Evolutionary conservation across 177 flowering plant genomes (phyloP), one percentile per base, ranked within the genome.

Genomic region (Telopea speciosissima): DNA sequence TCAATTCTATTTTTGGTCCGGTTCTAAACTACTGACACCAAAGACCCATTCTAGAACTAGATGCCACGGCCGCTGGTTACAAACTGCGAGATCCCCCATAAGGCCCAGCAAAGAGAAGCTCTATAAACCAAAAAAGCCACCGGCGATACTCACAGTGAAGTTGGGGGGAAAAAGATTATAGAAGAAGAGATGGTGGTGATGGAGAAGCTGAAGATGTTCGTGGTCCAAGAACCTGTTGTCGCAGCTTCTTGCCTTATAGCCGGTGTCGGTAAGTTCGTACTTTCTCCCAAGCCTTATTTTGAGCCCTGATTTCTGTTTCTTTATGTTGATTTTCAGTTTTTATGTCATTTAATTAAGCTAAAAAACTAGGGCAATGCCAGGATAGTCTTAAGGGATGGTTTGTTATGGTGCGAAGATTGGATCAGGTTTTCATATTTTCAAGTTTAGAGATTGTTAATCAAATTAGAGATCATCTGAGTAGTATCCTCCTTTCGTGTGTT

Each of bases 201-300:
- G 93, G 90, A 90, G 81, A 92, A 81, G 81, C 80, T 94, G 76
- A 92, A 73, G 83, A 85, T 87, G 75, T 86, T 94, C 83, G 82
- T 85, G 7, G 95, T 68, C 8, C 90, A 90, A 71, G 93, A 94
- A 78, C 98, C 97, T 2, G 88, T 92, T 8, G 92, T 94, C 22
- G 84, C 89, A 1, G 98, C 90, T 62, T 94, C 98, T 60, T 88
- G 90, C 70, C 86, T 90, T 62, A 88, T 92, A 71, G 97, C 87
- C 19, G 95, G 97, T 28, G 64, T 94, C 31, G 98, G 97, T 93
- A 79, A 62, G 25, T 60, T 25, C 22, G 23, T 25, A n/a, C 52
- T 21, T 63, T 62, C 61, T 71, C 16, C 61, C 23, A 67, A 75
- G 69, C 75, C n/a, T 54, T 11, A 54, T 54, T 54, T 7, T 6